A percentile compares a stretch with the other conserved stretches of the same genome.
These are phyloP conservation scores for Pseudocohnilembus persalinus DNA, from an alignment of 169 alveolate species.

Conservation along the genomic window DNA sequence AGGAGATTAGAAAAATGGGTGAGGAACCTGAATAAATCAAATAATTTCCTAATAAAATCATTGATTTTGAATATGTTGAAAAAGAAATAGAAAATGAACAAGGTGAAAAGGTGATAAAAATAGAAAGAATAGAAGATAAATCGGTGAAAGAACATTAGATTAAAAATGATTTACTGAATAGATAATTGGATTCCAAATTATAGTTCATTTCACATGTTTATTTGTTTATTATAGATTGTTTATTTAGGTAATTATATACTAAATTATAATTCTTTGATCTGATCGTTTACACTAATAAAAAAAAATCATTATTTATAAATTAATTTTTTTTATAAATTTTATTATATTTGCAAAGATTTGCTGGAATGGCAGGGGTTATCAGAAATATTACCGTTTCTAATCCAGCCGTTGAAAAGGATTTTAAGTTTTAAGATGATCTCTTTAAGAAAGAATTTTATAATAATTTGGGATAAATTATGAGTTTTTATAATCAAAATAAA, in stretches of 20 bases:
- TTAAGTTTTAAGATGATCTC: background rate
- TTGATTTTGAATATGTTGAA: background rate
- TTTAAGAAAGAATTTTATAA: background rate
- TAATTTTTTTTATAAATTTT: too few relatives aligned
- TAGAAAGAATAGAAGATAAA: too few relatives aligned
- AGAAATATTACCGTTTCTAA: background rate
- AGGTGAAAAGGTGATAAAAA: background rate
- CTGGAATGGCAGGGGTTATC: background rate
- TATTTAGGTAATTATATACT: background rate
- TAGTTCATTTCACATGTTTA: background rate
- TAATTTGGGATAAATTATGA: background rate
- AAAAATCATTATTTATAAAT: too few relatives aligned
- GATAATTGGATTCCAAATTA: background rate
- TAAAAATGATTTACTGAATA: background rate
- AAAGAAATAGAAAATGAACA: background rate
- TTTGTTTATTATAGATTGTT: background rate
- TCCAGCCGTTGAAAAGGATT: background rate
- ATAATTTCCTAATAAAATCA: too few relatives aligned
- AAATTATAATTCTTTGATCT: too few relatives aligned
- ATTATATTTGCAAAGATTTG: background rate
- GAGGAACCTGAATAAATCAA: too few relatives aligned
- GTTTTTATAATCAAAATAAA: too few relatives aligned
- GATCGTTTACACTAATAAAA: too few relatives aligned
- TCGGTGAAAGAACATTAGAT: background rate
- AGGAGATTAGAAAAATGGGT: background rate